phyloP scores from a whole-genome alignment of 2,329 filamentous ascomycete genomes.

The Pestalotiopsis sp. region DNA sequence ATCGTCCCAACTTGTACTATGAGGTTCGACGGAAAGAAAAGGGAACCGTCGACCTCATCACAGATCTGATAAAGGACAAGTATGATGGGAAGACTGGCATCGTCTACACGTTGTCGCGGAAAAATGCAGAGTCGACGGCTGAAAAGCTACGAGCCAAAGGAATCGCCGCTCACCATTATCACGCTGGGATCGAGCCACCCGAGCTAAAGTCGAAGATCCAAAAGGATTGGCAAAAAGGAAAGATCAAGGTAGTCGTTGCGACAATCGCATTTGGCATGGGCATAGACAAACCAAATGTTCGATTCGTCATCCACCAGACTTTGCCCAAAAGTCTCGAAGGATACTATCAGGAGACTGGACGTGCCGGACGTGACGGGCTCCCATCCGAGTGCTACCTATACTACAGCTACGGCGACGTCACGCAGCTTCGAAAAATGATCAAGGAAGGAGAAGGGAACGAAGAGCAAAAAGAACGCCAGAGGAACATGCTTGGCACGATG shows the following conservation, averaged over 20 bases:
- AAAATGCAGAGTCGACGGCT: conserved; percentile 80
- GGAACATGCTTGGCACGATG: conserved; percentile 81
- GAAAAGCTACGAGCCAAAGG: conserved; percentile 60
- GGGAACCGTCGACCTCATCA: conserved; percentile 53
- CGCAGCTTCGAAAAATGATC: conserved; percentile 77
- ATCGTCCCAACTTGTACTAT: conserved; percentile 91
- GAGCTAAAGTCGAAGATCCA: conserved; percentile 70
- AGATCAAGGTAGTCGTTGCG: conserved; percentile 86
- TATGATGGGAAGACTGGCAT: conserved; percentile 80
- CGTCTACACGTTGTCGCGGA: conserved; percentile 86
- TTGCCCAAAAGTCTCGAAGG: conserved; percentile 95
- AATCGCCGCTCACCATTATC: conserved; percentile 81
- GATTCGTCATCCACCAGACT: conserved; percentile 92
- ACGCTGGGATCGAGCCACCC: conserved; percentile 71
- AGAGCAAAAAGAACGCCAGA: conserved; percentile 82
- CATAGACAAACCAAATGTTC: conserved; percentile 97
- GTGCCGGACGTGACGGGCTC: conserved; percentile 88
- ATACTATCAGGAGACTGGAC: conserved; percentile 97
- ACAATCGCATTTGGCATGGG: conserved; percentile 99
- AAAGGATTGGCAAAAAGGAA: conserved; percentile 77
- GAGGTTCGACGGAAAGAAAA: conserved; percentile 75
- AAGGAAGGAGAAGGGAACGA: conserved; percentile 72
- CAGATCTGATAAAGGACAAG: conserved; percentile 66
- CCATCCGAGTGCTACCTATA: conserved; percentile 87
- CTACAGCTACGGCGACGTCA: conserved; percentile 79